Conservation (phyloP, 2,329 filamentous ascomycete genomes). For the Claviceps sp. region DNA sequence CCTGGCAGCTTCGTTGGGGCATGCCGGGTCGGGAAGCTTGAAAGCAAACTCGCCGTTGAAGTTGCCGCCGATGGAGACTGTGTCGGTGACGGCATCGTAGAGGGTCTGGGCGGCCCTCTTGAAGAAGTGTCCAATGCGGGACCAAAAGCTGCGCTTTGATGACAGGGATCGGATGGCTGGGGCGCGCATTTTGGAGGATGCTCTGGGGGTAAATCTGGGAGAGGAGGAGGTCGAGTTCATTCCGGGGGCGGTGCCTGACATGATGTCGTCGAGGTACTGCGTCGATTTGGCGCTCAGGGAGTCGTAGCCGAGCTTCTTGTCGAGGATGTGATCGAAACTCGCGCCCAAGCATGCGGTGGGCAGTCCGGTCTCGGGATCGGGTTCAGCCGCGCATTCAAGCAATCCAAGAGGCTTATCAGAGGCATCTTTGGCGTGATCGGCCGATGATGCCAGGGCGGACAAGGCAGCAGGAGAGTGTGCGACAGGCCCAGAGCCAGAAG, state of each 20-base stretch:
- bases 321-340: slow-evolving; percentile 5
- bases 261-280: slow-evolving; percentile 5
- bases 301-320: slow-evolving; percentile 1
- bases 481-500: background rate
- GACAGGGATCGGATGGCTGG: slow-evolving; percentile 1
- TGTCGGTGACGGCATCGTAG: slow-evolving; percentile 2
- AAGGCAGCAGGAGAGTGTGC: background rate
- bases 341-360: slow-evolving; percentile 4
- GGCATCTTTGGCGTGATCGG: background rate
- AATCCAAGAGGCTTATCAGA: background rate
- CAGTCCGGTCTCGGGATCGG: background rate
- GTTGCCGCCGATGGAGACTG: slow-evolving; percentile 5
- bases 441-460: background rate
- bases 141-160: slow-evolving; percentile 5
- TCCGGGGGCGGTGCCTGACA: background rate
- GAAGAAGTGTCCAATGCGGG: background rate
- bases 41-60: slow-evolving; percentile 9
- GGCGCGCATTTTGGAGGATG: background rate
- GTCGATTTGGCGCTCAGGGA: slow-evolving; percentile 6
- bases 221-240: background rate
- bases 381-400: background rate
- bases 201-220: background rate
- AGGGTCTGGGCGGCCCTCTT: background rate
- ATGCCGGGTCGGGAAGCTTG: slow-evolving; percentile 9
- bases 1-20: background rate